A percentile compares a stretch with the other conserved stretches of the same genome.
phyloP scores from a whole-genome alignment of 148 eudicot genomes.

The Bassia scoparia region DNA sequence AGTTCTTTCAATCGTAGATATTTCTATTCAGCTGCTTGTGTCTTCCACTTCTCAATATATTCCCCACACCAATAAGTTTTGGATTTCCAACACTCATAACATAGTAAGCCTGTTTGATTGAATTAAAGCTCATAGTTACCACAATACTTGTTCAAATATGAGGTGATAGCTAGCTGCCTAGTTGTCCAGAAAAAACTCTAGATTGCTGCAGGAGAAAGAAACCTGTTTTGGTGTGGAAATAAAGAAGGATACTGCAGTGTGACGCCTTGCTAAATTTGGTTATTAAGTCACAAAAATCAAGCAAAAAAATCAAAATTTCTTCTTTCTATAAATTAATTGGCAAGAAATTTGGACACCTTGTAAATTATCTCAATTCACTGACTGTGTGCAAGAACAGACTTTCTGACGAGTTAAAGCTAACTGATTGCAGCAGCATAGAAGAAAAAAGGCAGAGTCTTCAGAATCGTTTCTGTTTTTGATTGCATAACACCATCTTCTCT shows the following conservation, averaged over 20 bases:
- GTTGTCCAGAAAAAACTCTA: too few species aligned
- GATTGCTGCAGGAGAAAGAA: background rate
- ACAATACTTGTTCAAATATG: too few species aligned
- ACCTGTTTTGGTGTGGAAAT: background rate
- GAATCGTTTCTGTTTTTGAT: too few species aligned
- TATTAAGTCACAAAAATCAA: too few species aligned
- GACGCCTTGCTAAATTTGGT: background rate
- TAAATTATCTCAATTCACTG: background rate
- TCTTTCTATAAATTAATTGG: too few species aligned
- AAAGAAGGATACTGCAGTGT: background rate
- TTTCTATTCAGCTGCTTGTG: background rate
- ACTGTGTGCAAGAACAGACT: too few species aligned
- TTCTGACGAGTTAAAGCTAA: too few species aligned
- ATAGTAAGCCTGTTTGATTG: background rate
- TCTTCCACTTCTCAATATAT: background rate
- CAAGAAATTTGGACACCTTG: background rate
- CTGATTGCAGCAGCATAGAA: background rate
- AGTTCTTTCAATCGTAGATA: background rate
- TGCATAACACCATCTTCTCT: background rate
- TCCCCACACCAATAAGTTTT: background rate
- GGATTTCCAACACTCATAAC: background rate
- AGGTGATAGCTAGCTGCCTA: too few species aligned
- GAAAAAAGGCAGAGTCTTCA: background rate
- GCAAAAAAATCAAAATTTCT: too few species aligned
- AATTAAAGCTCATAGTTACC: background rate